Conservation (phyloP, 2,329 filamentous ascomycete species). For the Fusarium pilosicola region DNA sequence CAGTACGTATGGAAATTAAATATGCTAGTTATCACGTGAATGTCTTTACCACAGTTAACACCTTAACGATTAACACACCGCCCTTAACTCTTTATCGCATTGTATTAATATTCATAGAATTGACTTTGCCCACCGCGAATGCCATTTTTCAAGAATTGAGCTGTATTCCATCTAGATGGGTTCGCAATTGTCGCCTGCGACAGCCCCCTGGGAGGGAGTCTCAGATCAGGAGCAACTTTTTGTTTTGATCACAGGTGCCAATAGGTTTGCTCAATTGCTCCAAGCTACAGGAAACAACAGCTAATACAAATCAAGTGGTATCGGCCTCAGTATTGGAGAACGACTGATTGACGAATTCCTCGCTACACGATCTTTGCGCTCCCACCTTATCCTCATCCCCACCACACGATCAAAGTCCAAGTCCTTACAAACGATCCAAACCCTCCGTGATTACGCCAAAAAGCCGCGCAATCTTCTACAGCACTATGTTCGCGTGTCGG, state of each 20-base stretch:
- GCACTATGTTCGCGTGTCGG: slow-evolving; percentile 52
- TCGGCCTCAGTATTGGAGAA: slow-evolving; percentile 85
- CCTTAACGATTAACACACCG: slow-evolving; percentile 17
- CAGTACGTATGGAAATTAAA: slow-evolving; percentile 19
- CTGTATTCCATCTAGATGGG: slow-evolving; percentile 18
- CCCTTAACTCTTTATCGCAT: neutral
- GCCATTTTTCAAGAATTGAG: neutral
- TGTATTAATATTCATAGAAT: neutral
- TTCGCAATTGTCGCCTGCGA: slow-evolving; percentile 34
- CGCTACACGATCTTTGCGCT: slow-evolving; percentile 68
- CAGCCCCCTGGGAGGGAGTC: slow-evolving; percentile 51
- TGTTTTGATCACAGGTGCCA: slow-evolving; percentile 84
- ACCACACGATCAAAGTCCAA: slow-evolving; percentile 83
- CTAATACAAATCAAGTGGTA: slow-evolving; percentile 68
- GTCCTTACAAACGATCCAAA: slow-evolving; percentile 74
- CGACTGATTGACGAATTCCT: slow-evolving; percentile 93
- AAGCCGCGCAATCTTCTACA: slow-evolving; percentile 52
- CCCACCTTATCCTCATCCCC: slow-evolving; percentile 81
- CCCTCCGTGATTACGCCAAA: slow-evolving; percentile 69
- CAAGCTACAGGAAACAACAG: neutral
- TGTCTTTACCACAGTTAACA: neutral
- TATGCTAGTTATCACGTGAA: slow-evolving; percentile 25
- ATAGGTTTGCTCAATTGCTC: slow-evolving; percentile 68
- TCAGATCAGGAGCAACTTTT: slow-evolving; percentile 60
- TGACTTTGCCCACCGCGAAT: neutral